These are phyloP conservation scores for Castanea mollissima DNA, from an alignment of 306 rosid genomes.

Conservation along the genomic window DNA sequence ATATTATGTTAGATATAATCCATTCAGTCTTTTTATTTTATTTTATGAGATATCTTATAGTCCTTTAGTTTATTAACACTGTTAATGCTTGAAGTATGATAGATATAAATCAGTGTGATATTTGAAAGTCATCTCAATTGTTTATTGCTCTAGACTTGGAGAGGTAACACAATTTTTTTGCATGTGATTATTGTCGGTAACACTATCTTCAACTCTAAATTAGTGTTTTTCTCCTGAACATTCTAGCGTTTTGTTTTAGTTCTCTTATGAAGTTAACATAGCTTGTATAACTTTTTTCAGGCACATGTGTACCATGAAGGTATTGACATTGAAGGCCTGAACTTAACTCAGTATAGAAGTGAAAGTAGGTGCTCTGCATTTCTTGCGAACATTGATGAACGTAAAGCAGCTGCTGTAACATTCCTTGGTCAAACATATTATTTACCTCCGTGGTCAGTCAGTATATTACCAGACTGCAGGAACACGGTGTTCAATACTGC, in stretches of 20 bases:
- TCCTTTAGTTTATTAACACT: background rate
- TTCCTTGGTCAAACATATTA: conserved; percentile 73
- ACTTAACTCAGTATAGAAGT: conserved; percentile 35
- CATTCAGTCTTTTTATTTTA: background rate
- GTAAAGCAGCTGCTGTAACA: conserved; percentile 54
- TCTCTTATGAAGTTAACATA: background rate
- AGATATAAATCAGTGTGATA: background rate
- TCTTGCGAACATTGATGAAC: conserved; percentile 90
- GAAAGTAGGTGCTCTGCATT: conserved; percentile 71
- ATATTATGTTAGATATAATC: background rate
- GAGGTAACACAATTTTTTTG: background rate
- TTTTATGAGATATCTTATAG: background rate
- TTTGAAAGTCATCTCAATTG: background rate
- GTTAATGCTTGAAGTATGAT: background rate
- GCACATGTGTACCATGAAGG: conserved; percentile 63
- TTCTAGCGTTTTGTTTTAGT: background rate
- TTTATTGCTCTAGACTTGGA: background rate
- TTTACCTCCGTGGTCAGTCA: conserved; percentile 96
- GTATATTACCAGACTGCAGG: conserved; percentile 90
- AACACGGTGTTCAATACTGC: conserved; percentile 80
- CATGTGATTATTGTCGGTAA: background rate
- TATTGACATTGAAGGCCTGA: conserved; percentile 33
- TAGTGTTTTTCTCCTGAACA: background rate
- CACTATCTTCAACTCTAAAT: background rate
- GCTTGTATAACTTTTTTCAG: conserved; percentile 43